Evolutionary conservation across 345 rosid species (phyloP).

Genomic region (Ceriops tagal): DNA sequence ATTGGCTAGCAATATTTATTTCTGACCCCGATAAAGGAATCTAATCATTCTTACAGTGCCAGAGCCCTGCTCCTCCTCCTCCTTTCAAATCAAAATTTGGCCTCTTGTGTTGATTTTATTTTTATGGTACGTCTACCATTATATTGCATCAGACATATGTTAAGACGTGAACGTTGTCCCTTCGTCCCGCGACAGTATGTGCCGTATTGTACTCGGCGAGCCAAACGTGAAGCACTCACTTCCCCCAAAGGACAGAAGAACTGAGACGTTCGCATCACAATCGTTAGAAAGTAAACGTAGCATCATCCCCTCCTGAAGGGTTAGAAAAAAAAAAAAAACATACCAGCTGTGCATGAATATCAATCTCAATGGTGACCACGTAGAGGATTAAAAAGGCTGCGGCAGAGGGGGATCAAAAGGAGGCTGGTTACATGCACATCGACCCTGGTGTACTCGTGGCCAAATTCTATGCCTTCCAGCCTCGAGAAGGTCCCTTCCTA

Average conservation of each 20-base stretch:
- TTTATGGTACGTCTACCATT: no score
- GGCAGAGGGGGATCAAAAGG: not conserved
- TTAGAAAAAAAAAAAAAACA: not conserved
- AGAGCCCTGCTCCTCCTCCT: no score
- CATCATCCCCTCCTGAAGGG: not conserved
- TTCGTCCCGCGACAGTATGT: constrained; percentile 4
- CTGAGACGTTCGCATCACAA: not conserved
- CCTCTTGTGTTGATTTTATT: no score
- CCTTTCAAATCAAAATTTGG: no score
- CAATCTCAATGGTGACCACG: not conserved
- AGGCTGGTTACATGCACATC: no score
- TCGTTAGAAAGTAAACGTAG: constrained; percentile 10
- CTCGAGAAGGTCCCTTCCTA: not conserved
- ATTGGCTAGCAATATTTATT: no score
- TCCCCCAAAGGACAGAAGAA: not conserved
- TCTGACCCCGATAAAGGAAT: no score
- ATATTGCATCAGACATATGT: no score
- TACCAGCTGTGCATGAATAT: not conserved
- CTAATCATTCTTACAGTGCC: no score
- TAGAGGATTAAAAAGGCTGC: not conserved
- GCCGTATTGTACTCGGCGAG: constrained; percentile 15
- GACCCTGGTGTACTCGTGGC: not conserved
- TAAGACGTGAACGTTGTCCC: not conserved
- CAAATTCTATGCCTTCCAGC: not conserved
- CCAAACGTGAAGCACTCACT: not conserved